Evolutionary conservation across 1,284 basidiomycete species (phyloP), one percentile per base, ranked within the genome.

Genomic region (Irpex rosettiformis): DNA sequence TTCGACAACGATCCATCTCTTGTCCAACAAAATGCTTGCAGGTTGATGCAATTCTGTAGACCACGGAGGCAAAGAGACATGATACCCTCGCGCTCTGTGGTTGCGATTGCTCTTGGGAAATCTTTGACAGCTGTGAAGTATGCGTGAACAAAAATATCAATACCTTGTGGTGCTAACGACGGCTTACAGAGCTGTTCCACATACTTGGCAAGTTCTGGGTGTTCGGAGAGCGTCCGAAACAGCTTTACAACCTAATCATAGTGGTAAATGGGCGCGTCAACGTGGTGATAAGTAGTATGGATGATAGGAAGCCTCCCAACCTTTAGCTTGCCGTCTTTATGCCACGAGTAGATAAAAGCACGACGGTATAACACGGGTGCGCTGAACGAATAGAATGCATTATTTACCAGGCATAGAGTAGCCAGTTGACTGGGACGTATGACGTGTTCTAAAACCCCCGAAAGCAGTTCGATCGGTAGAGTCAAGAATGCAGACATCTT

Each of bases 1-100:
- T 82, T 80, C 42, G 76, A 83, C 25, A 91, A 72, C 2, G 88
- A 84, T 2, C 88, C 86, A 64, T 91, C 86, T 43, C 89, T 80
- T 4, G 89, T 91, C 89, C 88, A 91, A 7, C 81, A 82, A 66
- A 85, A 89, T 4, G 82, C 75, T 33, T 64, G 73, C 8, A 91
- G 77, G 61, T 83, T 83, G 30, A 72, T 64, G 64, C 88, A 89
- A 64, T 90, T 88, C 52, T 69, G 66, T 13, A 91, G 70, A 0
- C 81, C 88, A 43, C 61, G 65, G 2, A 79, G 55, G 53, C 86
- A 82, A 16, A 72, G 62, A 3, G 72, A 67, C 11, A 75, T 65
- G 21, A 81, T 64, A 0, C 74, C 67, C 8, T 74, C 70, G 18
- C 73, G 69, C 0, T 69, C 58, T 8, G 60, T 60, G 1, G 64